Conservation (phyloP, 1,139 yeast species). For the Taiozyma sp. region DNA sequence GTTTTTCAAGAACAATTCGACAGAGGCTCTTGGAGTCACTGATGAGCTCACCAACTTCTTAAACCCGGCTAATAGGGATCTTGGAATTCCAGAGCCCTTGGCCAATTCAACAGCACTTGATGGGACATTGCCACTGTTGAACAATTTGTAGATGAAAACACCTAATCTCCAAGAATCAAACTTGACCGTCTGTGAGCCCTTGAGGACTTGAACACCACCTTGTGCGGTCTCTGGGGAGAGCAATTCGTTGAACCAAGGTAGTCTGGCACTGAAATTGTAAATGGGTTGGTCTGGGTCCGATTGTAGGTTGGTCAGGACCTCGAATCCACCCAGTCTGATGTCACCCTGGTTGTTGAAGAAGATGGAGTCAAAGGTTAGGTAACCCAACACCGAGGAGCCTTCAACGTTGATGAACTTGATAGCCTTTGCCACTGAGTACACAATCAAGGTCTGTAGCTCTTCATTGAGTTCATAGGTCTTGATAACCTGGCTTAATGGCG, state of each 20-base stretch:
- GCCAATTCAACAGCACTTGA: slow-evolving; percentile 19
- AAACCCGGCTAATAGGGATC: slow-evolving; percentile 21
- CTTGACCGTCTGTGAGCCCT: slow-evolving; percentile 32
- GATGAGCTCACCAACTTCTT: slow-evolving; percentile 29
- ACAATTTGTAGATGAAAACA: slow-evolving; percentile 44
- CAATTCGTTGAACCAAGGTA: slow-evolving; percentile 30
- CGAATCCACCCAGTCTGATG: slow-evolving; percentile 86
- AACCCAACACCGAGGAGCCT: slow-evolving; percentile 65
- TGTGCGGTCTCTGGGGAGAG: slow-evolving; percentile 41
- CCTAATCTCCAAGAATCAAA: slow-evolving; percentile 68
- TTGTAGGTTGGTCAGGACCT: slow-evolving; percentile 51
- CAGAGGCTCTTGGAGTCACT: slow-evolving; percentile 40
- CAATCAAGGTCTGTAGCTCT: slow-evolving; percentile 51
- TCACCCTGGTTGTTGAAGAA: slow-evolving; percentile 69
- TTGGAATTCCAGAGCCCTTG: slow-evolving; percentile 27
- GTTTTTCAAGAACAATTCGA: slow-evolving; percentile 44
- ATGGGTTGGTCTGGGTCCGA: slow-evolving; percentile 49
- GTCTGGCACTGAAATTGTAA: slow-evolving; percentile 21
- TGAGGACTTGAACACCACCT: slow-evolving; percentile 41
- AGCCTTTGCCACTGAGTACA: slow-evolving; percentile 52
- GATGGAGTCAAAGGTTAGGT: slow-evolving; percentile 51
- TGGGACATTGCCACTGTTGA: slow-evolving; percentile 26
- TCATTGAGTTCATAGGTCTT: slow-evolving; percentile 22
- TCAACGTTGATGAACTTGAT: slow-evolving; percentile 59
- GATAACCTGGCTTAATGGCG: slow-evolving; percentile 44